Evolutionary conservation across 2,329 filamentous ascomycete genomes (phyloP), one percentile per base, ranked within the genome.

Genomic region (Trichoderma sp.): DNA sequence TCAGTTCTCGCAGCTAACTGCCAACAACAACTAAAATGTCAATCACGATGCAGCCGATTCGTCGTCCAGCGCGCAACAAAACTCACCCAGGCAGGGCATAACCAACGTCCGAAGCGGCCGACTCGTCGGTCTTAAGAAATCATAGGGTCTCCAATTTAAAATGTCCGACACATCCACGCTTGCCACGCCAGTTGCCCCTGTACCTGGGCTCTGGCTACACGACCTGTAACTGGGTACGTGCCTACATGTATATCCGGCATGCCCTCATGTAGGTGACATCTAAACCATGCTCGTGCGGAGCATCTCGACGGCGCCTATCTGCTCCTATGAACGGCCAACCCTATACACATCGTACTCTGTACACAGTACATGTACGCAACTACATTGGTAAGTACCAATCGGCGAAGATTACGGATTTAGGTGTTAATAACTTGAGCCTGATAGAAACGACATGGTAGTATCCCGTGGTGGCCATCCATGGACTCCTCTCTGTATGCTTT

Each of bases 201-300:
- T 63, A 39, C 12, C 20, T 23, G 15, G 59, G 32, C 23, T 36
- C 47, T 43, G 17, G 39, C 39, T 43, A 43, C 39, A 43, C 15
- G 39, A 43, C 39, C 39, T 43, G 39, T 43, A 43, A 43, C 39
- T 43, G 39, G 39, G 39, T 43, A 43, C 39, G 39, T n/a, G 39
- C 39, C 39, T 43, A n/a, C 39, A 43, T n/a, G 39, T 28, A 28
- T 57, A 57, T 50, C 43, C 43, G n/a, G 43, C 43, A 50, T 20
- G 36, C 62, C 28, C n/a, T 50, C 43, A 50, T 68, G 66, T 50
- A 50, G 55, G 66, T 61, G 66, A 68, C 66, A 68, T 68, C n/a
- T 59, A 39, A 32, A 28, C 36, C 36, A 68, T 68, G 55, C 20
- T 50, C 36, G 36, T 32, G 66, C 55, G 66, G 66, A 68, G 66